Evolutionary conservation across 108 stramenopile species (phyloP).

Genomic region (Chaetoceros muelleri): DNA sequence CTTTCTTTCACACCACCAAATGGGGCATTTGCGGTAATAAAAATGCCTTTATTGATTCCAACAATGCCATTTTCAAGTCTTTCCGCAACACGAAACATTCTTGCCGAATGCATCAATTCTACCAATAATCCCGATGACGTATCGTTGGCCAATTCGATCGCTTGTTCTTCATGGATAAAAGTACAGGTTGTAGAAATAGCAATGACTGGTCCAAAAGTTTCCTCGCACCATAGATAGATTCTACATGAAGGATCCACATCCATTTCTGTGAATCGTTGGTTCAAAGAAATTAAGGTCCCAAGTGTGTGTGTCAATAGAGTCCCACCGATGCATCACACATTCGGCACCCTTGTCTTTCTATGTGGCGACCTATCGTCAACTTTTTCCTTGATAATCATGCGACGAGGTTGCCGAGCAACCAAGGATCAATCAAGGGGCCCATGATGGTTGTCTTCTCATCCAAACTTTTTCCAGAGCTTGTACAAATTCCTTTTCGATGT

Average conservation of each 20-base stretch:
- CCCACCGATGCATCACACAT: slow-evolving; percentile 61
- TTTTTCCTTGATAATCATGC: too few species aligned
- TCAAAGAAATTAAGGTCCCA: slow-evolving; percentile 67
- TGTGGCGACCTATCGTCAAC: slow-evolving; percentile 53
- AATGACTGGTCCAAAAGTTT: slow-evolving; percentile 77
- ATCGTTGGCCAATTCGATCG: slow-evolving; percentile 63
- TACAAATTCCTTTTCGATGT: slow-evolving; percentile 68
- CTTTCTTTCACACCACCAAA: slow-evolving; percentile 97
- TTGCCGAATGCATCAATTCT: slow-evolving; percentile 57
- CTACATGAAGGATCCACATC: slow-evolving; percentile 33
- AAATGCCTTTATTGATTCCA: slow-evolving; percentile 88
- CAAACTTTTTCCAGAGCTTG: slow-evolving; percentile 57
- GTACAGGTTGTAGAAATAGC: slow-evolving; percentile 46
- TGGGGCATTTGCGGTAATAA: slow-evolving; percentile 66
- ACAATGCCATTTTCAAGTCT: slow-evolving; percentile 71
- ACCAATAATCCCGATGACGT: slow-evolving; percentile 72
- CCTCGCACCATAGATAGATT: slow-evolving; percentile 66
- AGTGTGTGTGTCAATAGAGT: slow-evolving; percentile 18
- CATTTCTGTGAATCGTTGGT: slow-evolving; percentile 83
- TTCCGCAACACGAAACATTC: slow-evolving; percentile 33
- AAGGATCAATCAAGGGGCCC: slow-evolving; percentile 74
- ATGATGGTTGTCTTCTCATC: slow-evolving; percentile 42
- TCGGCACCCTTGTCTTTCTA: slow-evolving; percentile 70
- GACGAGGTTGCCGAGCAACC: too few species aligned
- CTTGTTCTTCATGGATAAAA: slow-evolving; percentile 76